A percentile compares a stretch with the other conserved stretches of the same genome.
These are phyloP conservation scores for Lachancea mirantina DNA, from an alignment of 805 yeast species.

Conservation along the genomic window DNA sequence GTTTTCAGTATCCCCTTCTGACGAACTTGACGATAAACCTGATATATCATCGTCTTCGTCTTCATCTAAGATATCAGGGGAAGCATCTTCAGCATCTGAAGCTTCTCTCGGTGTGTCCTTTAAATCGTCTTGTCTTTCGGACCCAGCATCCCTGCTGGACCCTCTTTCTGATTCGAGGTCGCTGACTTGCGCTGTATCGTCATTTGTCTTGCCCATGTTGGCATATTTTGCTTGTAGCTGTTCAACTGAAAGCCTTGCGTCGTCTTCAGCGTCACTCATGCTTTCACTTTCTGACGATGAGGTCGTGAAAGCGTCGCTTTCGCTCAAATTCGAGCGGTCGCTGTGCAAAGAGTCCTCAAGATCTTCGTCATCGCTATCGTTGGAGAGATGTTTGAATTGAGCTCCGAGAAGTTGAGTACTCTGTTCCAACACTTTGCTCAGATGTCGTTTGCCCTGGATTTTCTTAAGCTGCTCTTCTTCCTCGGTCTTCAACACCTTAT, in stretches of 20 bases:
- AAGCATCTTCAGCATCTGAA: conserved; percentile 11
- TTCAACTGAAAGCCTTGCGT: conserved; percentile 35
- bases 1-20: background rate
- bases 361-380: conserved; percentile 20
- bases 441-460: conserved; percentile 76
- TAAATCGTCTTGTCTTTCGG: too few relatives aligned
- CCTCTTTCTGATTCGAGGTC: conserved; percentile 7
- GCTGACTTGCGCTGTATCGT: conserved; percentile 7
- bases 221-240: conserved; percentile 40
- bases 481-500: conserved; percentile 61
- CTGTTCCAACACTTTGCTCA: conserved; percentile 81
- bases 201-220: conserved; percentile 12
- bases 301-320: conserved; percentile 13
- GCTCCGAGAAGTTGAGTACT: conserved; percentile 87
- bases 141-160: too few relatives aligned
- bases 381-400: conserved; percentile 45
- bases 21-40: too few relatives aligned
- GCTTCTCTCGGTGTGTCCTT: conserved; percentile 21
- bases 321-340: conserved; percentile 9
- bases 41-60: too few relatives aligned
- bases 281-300: conserved; percentile 11
- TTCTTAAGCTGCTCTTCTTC: conserved; percentile 75
- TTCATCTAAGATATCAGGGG: conserved; percentile 13
- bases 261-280: conserved; percentile 25
- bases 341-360: conserved; percentile 7